These are phyloP conservation scores for Leccinum rimulosum DNA, from an alignment of 768 basidiomycete genomes.

Conservation along the genomic window DNA sequence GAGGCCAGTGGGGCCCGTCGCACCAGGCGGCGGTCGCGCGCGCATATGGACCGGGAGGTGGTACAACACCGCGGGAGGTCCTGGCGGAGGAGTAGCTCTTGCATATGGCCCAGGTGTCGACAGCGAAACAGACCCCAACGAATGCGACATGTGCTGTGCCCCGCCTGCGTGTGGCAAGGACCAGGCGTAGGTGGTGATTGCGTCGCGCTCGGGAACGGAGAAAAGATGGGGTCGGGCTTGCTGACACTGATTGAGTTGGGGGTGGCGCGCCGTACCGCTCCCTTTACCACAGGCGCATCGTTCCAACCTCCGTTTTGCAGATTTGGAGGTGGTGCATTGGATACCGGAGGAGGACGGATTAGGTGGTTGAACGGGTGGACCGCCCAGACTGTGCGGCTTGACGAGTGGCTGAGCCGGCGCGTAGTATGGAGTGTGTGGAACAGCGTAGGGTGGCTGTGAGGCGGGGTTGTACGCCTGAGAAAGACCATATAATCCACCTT, in stretches of 20 bases:
- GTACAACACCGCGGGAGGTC: conserved; percentile 29
- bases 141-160: conserved; percentile 31
- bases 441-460: neutral
- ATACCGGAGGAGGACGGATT: conserved; percentile 43
- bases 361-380: conserved; percentile 36
- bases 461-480: conserved; percentile 29
- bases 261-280: conserved; percentile 41
- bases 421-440: conserved; percentile 11
- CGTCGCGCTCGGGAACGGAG: conserved; percentile 83
- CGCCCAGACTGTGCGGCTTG: conserved; percentile 43
- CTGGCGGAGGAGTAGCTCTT: conserved; percentile 44
- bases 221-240: conserved; percentile 73
- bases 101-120: conserved; percentile 36
- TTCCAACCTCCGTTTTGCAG: conserved; percentile 87
- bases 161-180: conserved; percentile 38
- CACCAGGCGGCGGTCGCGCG: conserved; percentile 42
- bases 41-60: conserved; percentile 34
- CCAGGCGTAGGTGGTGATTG: conserved; percentile 44
- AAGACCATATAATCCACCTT: conserved; percentile 18
- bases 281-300: conserved; percentile 61
- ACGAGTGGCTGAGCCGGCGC: conserved; percentile 28
- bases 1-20: conserved; percentile 21
- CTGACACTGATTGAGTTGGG: conserved; percentile 45
- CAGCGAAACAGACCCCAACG: conserved; percentile 26
- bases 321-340: conserved; percentile 58